phyloP scores from a whole-genome alignment of 805 yeast species.

The Yamadazyma paraphyllophila region DNA sequence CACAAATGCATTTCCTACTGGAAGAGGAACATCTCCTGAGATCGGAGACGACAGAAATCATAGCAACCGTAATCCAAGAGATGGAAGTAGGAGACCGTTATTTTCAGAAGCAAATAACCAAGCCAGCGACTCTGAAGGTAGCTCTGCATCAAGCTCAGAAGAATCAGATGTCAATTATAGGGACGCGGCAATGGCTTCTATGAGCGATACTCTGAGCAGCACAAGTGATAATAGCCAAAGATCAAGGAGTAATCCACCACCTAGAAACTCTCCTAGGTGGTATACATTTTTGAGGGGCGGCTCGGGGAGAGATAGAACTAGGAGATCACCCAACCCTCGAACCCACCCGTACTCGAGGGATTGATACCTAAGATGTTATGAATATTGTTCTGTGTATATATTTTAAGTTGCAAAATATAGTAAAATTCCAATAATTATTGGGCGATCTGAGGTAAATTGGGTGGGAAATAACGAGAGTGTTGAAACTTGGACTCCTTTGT shows the following conservation, averaged over 20 bases:
- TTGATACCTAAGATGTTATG: too few relatives aligned
- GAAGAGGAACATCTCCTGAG: slow-evolving; percentile 1
- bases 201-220: slow-evolving; percentile 13
- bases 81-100: too few relatives aligned
- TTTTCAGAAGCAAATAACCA: too few relatives aligned
- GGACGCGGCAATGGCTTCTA: not conserved
- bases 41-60: not conserved
- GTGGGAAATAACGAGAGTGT: too few relatives aligned
- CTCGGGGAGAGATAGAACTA: not conserved
- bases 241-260: not conserved
- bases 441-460: too few relatives aligned
- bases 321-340: slow-evolving; percentile 1
- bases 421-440: too few relatives aligned
- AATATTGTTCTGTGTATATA: not conserved
- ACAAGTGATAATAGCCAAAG: not conserved
- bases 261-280: not conserved
- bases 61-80: too few relatives aligned
- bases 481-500: too few relatives aligned
- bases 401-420: too few relatives aligned
- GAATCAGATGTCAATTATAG: not conserved
- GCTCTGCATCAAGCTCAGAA: too few relatives aligned
- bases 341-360: slow-evolving; percentile 1
- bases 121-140: too few relatives aligned
- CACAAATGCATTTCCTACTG: not conserved
- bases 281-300: slow-evolving; percentile 1